phyloP scores from a whole-genome alignment of 805 yeast genomes.

The Candida montana region DNA sequence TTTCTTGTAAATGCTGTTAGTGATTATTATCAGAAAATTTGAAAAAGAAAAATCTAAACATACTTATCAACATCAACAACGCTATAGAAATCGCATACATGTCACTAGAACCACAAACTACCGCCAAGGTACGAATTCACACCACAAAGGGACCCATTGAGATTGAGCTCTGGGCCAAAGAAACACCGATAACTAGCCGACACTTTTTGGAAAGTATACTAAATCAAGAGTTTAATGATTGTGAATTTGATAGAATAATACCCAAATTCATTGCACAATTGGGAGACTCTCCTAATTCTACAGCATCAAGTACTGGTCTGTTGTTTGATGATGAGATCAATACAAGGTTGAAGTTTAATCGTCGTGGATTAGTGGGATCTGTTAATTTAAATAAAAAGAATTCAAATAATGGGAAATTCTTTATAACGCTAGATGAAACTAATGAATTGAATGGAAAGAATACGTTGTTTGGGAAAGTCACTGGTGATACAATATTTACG shows the following conservation, averaged over 20 bases:
- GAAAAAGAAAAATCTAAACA: too few relatives aligned
- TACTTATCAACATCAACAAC: too few relatives aligned
- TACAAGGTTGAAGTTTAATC: conserved; percentile 43
- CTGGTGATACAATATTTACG: conserved; percentile 50
- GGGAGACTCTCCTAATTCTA: conserved; percentile 25
- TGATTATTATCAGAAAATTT: too few relatives aligned
- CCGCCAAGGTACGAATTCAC: conserved; percentile 49
- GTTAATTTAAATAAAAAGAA: conserved; percentile 31
- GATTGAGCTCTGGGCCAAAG: conserved; percentile 66
- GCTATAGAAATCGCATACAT: too few relatives aligned
- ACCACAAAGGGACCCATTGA: conserved; percentile 58
- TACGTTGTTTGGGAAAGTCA: conserved; percentile 53
- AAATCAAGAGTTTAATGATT: conserved; percentile 36
- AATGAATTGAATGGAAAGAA: conserved; percentile 38
- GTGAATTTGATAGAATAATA: conserved; percentile 37
- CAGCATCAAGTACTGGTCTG: background rate
- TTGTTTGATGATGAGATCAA: conserved; percentile 41
- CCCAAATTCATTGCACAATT: conserved; percentile 33
- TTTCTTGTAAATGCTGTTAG: too few relatives aligned
- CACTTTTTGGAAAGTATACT: conserved; percentile 46
- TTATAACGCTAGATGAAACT: conserved; percentile 44
- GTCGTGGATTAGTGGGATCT: conserved; percentile 52
- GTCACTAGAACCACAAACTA: conserved; percentile 46
- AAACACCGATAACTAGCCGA: conserved; percentile 45
- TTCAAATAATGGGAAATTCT: conserved; percentile 35